Evolutionary conservation across 1,139 yeast genomes (phyloP).

Genomic region (Kurtzmaniella quercitrusa): DNA sequence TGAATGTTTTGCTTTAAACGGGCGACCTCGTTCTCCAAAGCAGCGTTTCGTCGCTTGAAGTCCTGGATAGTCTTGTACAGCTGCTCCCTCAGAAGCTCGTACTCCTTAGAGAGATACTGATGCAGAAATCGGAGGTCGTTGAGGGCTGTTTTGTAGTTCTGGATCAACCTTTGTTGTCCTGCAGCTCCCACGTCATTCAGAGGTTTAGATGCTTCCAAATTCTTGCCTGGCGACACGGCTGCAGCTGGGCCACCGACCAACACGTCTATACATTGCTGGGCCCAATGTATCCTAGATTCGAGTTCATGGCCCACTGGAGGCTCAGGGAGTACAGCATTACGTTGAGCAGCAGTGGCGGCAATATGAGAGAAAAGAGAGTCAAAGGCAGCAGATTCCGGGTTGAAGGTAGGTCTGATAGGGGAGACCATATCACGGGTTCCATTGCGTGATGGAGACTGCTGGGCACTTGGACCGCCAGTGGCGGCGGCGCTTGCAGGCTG

Average conservation of each 20-base stretch:
- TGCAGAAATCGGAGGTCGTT: slow-evolving; percentile 62
- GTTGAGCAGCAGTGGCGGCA: slow-evolving; percentile 52
- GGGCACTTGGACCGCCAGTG: slow-evolving; percentile 1
- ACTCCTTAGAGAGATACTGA: slow-evolving; percentile 56
- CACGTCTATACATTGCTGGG: slow-evolving; percentile 48
- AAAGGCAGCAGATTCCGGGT: slow-evolving; percentile 13
- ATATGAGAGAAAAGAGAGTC: slow-evolving; percentile 52
- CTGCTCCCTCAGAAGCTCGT: slow-evolving; percentile 51
- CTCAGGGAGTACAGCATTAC: slow-evolving; percentile 43
- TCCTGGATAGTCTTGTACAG: slow-evolving; percentile 46
- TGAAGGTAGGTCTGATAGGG: background rate
- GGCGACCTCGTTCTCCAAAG: slow-evolving; percentile 42
- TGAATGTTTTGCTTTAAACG: slow-evolving; percentile 16
- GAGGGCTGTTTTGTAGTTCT: slow-evolving; percentile 52
- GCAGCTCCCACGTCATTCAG: slow-evolving; percentile 10
- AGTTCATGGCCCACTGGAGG: slow-evolving; percentile 29
- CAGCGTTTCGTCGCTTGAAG: slow-evolving; percentile 40
- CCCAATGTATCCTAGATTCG: slow-evolving; percentile 44
- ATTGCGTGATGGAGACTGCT: slow-evolving; percentile 2
- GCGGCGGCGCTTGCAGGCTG: background rate
- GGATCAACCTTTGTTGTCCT: slow-evolving; percentile 13
- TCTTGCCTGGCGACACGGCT: slow-evolving; percentile 4
- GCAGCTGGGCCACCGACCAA: slow-evolving; percentile 15
- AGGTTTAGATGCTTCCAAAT: slow-evolving; percentile 7
- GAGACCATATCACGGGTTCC: background rate